Percentiles rank a stretch among this genome's conserved stretches.
These are phyloP conservation scores for Trichocomaceae sp. DNA, from an alignment of 2,329 filamentous ascomycete species.

Conservation along the genomic window DNA sequence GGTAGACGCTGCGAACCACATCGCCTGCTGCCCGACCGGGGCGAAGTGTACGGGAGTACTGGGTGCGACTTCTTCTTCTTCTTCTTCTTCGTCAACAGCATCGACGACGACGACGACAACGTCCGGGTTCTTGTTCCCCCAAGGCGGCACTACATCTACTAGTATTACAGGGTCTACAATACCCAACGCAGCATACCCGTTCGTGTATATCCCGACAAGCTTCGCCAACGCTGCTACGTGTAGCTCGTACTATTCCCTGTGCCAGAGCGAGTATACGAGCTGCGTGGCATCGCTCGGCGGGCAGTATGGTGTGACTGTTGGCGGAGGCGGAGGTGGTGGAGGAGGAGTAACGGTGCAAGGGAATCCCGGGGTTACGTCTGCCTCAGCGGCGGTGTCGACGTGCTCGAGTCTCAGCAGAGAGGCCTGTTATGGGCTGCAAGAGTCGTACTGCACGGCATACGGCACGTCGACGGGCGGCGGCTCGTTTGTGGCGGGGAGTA, in stretches of 20 bases:
- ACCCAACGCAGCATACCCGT: slow-evolving; percentile 46
- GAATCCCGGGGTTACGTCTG: slow-evolving; percentile 36
- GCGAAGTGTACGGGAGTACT: slow-evolving; percentile 54
- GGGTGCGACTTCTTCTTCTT: slow-evolving; percentile 20
- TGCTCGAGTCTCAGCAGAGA: slow-evolving; percentile 41
- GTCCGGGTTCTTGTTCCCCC: slow-evolving; percentile 31
- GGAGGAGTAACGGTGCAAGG: slow-evolving; percentile 45
- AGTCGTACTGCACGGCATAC: slow-evolving; percentile 41
- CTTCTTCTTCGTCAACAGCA: too few species aligned
- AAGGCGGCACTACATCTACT: slow-evolving; percentile 26
- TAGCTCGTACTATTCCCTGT: slow-evolving; percentile 49
- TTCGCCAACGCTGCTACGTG: slow-evolving; percentile 48
- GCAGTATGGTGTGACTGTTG: slow-evolving; percentile 48
- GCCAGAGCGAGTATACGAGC: slow-evolving; percentile 42
- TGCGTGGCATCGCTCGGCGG: slow-evolving; percentile 43
- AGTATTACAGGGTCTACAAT: slow-evolving; percentile 43
- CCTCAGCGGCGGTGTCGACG: slow-evolving; percentile 36
- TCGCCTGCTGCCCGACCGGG: slow-evolving; percentile 56
- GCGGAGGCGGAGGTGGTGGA: slow-evolving; percentile 41
- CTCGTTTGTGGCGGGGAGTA: slow-evolving; percentile 15
- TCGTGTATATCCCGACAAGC: slow-evolving; percentile 48
- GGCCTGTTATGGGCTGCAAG: slow-evolving; percentile 45
- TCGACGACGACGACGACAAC: too few species aligned
- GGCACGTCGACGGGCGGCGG: slow-evolving; percentile 28
- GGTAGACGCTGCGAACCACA: slow-evolving; percentile 49